Evolutionary conservation across 768 basidiomycete genomes (phyloP), one percentile per base, ranked within the genome.

Genomic region (Collybiopsis luxurians): DNA sequence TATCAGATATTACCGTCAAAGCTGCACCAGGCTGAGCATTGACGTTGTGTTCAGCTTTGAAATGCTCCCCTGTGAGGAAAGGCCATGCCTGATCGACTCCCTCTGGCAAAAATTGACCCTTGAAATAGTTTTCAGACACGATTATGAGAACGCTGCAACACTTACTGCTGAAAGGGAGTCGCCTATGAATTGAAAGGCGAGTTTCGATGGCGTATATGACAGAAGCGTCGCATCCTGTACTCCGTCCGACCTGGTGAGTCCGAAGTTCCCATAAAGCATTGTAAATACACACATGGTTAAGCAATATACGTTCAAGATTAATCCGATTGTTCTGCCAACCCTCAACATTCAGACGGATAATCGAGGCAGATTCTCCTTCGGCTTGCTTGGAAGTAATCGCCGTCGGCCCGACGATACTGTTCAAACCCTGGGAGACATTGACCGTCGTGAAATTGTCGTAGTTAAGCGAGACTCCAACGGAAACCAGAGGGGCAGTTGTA

Each of bases 311-410:
- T 62, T 82, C 74, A 4, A 84, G 67, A 59, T 83, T 78, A 48
- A 83, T 75, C 9, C 80, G 75, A 61, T 84, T 83, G 60, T 83
- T 75, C 65, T 83, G 79, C 82, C 83, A 85, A 19, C 83, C 82
- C 58, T 82, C 75, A 4, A 76, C 78, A 53, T 83, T 80, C 53
- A 84, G 67, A 13, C 80, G 64, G 2, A 82, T 71, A 13, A 77
- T 68, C 13, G 66, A 69, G 4, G 67, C 60, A 19, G 57, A 53
- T 15, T 30, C 19, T 7, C 28, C 42, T 23, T 49, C 21, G 2
- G 24, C 15, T 6, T 34, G 27, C 3, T 55, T 27, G 13, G 59
- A 21, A 31, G 52, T 26, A 9, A 21, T 4, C 6, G 40, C 40
- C 4, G 40, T 15, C 1, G 31, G 50, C 12, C 4, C 61, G 55